Base-by-base conservation (phyloP, 345 rosid species). In the Acer saccharum region DNA sequence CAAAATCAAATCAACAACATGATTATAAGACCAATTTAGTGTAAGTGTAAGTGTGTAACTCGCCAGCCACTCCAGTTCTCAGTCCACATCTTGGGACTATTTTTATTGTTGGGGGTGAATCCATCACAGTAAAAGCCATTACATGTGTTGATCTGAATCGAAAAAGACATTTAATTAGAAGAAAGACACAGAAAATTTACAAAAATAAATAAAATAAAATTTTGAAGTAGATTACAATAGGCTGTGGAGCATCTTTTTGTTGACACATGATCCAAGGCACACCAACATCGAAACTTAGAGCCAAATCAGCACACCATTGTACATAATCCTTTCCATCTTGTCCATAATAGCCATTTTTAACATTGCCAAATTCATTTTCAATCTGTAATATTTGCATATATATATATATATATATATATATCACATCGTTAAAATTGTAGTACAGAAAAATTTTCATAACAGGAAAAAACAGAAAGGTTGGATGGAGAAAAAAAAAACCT, bases 221-320 rank as follows among this genome's bases (percentile, higher is more conserved):
- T 35, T 5, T 18, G 17, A 61, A 10, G 17, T 5, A 17, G 41
- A 39, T 2, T 67, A 84, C 88, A 77, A 88, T 71, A 9, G 87
- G 76, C 0, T 23, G 25, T 12, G 90, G 89, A 41, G 90, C 86
- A 73, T 84, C 78, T 0, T 23, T 41, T 46, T 88, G 87, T 39
- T 84, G 84, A 78, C 90, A 88, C 88, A 84, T 83, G 29, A 88
- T 68, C 89, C 91, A 84, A 5, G 91, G 91, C 11, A 88, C 67
- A n/a, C 80, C 79, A 9, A 84, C 23, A 4, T 76, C 55, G 18
- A 67, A 66, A 0, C 73, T 68, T 43, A 46, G 41, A 5, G 89
- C 88, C 85, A 88, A 68, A 20, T 78, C 61, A 0, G 85, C 76
- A 2, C 89, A 86, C 89, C 91, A 88, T 0, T 88, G 58, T 0